Percentiles rank a stretch among this genome's conserved stretches.
phyloP scores from a whole-genome alignment of 2,329 filamentous ascomycete genomes.

The Orbilia oligospora region DNA sequence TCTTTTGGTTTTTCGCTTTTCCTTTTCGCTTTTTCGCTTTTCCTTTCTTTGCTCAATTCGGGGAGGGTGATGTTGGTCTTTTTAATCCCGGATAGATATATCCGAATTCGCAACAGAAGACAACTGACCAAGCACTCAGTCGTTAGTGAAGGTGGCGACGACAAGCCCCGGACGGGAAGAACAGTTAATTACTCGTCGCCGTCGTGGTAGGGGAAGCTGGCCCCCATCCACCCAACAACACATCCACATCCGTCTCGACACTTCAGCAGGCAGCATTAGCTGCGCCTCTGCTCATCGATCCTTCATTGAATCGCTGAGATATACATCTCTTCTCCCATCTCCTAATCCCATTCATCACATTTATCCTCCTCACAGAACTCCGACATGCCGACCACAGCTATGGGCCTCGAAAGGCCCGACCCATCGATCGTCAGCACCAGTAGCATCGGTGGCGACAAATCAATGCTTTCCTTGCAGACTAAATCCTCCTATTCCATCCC shows the following conservation, averaged over 20 bases:
- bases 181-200: background rate
- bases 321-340: background rate
- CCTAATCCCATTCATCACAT: slow-evolving; percentile 1
- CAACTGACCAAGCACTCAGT: slow-evolving; percentile 5
- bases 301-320: slow-evolving; percentile 31
- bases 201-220: slow-evolving; percentile 19
- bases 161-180: slow-evolving; percentile 1
- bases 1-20: background rate
- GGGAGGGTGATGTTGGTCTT: slow-evolving; percentile 15
- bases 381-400: slow-evolving; percentile 21
- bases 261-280: slow-evolving; percentile 20
- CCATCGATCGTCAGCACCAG: slow-evolving; percentile 60
- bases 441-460: slow-evolving; percentile 58
- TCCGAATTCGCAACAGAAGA: slow-evolving; percentile 21
- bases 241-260: slow-evolving; percentile 21
- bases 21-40: slow-evolving; percentile 2
- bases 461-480: slow-evolving; percentile 75
- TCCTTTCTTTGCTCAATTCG: slow-evolving; percentile 3
- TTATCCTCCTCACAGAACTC: background rate
- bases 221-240: slow-evolving; percentile 20
- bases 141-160: slow-evolving; percentile 31
- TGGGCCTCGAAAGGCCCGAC: slow-evolving; percentile 57
- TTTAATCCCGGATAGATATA: slow-evolving; percentile 18
- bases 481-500: slow-evolving; percentile 83
- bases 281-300: slow-evolving; percentile 48